Percentiles rank a stretch among this genome's conserved stretches.
phyloP scores from a whole-genome alignment of 1,139 yeast species.

The Geotrichum cucujoidarum region DNA sequence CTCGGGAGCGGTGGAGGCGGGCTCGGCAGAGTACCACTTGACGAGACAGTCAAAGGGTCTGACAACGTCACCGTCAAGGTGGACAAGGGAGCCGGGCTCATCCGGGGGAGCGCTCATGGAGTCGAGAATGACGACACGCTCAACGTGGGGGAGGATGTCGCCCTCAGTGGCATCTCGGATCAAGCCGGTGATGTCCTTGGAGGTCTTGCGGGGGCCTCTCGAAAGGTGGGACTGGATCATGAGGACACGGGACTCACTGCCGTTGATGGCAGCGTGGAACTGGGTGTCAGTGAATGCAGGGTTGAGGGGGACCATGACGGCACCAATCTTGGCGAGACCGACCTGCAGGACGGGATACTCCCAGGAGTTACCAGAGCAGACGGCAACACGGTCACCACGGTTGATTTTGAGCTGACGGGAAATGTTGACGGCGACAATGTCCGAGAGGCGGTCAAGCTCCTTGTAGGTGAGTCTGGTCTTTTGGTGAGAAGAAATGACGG shows the following conservation, averaged over 20 bases:
- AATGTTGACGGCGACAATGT: conserved; percentile 28
- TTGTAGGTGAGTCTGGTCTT: conserved; percentile 24
- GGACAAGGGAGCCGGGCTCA: conserved; percentile 4
- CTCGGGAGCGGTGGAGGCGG: conserved; percentile 17
- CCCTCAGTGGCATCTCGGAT: conserved; percentile 18
- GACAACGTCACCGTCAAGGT: conserved; percentile 13
- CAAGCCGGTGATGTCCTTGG: conserved; percentile 17
- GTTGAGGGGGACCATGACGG: conserved; percentile 34
- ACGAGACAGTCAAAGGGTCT: conserved; percentile 18
- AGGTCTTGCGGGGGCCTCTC: conserved; percentile 19
- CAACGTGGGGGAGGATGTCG: conserved; percentile 13
- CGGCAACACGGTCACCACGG: conserved; percentile 34
- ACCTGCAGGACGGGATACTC: conserved; percentile 33
- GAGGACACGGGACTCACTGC: conserved; percentile 28
- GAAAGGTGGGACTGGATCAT: conserved; percentile 27
- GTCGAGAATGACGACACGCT: conserved; percentile 15
- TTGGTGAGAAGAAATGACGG: conserved; percentile 32
- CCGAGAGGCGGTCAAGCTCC: conserved; percentile 27
- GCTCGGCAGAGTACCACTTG: conserved; percentile 16
- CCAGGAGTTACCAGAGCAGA: conserved; percentile 35
- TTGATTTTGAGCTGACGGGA: conserved; percentile 23
- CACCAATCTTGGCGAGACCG: conserved; percentile 34
- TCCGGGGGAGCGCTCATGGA: conserved; percentile 15
- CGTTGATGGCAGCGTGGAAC: conserved; percentile 29
- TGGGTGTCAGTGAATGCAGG: conserved; percentile 35